phyloP scores from a whole-genome alignment of 2,329 filamentous ascomycete genomes.

The Hirsutella rhossiliensis region DNA sequence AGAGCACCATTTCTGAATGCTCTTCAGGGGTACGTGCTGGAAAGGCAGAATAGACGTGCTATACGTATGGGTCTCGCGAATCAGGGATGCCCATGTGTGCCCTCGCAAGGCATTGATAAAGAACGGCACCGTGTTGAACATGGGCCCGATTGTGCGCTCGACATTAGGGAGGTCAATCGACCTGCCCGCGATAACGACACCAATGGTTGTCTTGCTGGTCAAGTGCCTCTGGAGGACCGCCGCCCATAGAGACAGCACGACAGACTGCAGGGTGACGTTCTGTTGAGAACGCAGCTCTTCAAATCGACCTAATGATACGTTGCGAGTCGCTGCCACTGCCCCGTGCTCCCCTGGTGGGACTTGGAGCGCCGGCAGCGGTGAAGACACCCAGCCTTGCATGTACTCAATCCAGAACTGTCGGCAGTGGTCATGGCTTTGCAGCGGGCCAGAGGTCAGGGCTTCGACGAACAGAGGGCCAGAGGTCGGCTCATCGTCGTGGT shows the following conservation, averaged over 20 bases:
- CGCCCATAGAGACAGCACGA: slow-evolving; percentile 67
- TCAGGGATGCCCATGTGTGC: slow-evolving; percentile 46
- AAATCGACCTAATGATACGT: slow-evolving; percentile 29
- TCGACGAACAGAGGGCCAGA: slow-evolving; percentile 49
- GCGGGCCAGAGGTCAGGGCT: slow-evolving; percentile 56
- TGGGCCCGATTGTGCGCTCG: slow-evolving; percentile 61
- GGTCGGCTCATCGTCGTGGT: slow-evolving; percentile 7
- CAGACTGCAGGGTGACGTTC: slow-evolving; percentile 64
- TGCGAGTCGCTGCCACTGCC: slow-evolving; percentile 6
- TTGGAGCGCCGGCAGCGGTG: slow-evolving; percentile 6
- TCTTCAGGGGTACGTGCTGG: slow-evolving; percentile 61
- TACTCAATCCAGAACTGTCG: slow-evolving; percentile 56
- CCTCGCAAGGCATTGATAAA: slow-evolving; percentile 30
- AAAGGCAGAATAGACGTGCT: slow-evolving; percentile 57
- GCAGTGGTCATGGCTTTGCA: slow-evolving; percentile 31
- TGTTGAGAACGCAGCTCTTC: slow-evolving; percentile 43
- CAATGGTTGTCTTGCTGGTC: slow-evolving; percentile 41
- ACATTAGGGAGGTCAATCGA: slow-evolving; percentile 54
- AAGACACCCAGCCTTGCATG: slow-evolving; percentile 23
- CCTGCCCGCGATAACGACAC: slow-evolving; percentile 69
- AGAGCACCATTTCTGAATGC: slow-evolving; percentile 69
- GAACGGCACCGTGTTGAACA: slow-evolving; percentile 86
- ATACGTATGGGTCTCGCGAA: slow-evolving; percentile 56
- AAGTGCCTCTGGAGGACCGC: slow-evolving; percentile 44
- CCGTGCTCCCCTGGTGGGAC: not conserved